Evolutionary conservation across 768 basidiomycete species (phyloP).

Genomic region (Hortiboletus campestris): DNA sequence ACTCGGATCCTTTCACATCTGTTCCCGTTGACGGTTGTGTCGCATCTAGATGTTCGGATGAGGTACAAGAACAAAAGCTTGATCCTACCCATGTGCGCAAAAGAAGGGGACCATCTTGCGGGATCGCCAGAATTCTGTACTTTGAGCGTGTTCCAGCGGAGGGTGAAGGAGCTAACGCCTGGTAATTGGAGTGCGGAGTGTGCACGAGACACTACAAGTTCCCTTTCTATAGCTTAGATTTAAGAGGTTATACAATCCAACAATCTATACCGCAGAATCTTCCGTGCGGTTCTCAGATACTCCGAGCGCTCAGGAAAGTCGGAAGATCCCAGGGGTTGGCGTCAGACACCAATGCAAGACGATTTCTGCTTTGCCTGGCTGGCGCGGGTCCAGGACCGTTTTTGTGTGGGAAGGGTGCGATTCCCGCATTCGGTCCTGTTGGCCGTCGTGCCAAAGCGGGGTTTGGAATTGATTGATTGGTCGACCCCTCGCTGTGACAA

Average conservation of each 20-base stretch:
- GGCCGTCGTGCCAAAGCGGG: too few species aligned
- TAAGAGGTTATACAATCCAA: background rate
- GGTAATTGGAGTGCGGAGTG: constrained; percentile 68
- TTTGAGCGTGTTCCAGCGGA: constrained; percentile 57
- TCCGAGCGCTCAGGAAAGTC: too few species aligned
- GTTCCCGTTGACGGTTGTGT: background rate
- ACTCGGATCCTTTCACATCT: background rate
- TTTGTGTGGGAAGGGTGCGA: too few species aligned
- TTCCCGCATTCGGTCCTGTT: too few species aligned
- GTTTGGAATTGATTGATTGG: too few species aligned
- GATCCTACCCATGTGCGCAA: constrained; percentile 61
- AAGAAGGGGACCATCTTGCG: constrained; percentile 62
- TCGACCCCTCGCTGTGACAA: too few species aligned
- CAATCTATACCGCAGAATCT: background rate
- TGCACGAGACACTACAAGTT: constrained; percentile 20
- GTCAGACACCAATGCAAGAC: too few species aligned
- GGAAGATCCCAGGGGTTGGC: too few species aligned
- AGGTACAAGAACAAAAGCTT: constrained; percentile 71
- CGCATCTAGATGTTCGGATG: constrained; percentile 59
- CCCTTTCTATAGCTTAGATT: background rate
- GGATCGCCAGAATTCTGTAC: constrained; percentile 76
- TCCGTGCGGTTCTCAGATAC: too few species aligned
- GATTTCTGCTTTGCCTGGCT: too few species aligned
- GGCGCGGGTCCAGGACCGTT: too few species aligned
- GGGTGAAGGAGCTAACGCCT: constrained; percentile 65